Evolutionary conservation across 2,329 filamentous ascomycete species (phyloP).

Genomic region (Ceratocystis variospora): DNA sequence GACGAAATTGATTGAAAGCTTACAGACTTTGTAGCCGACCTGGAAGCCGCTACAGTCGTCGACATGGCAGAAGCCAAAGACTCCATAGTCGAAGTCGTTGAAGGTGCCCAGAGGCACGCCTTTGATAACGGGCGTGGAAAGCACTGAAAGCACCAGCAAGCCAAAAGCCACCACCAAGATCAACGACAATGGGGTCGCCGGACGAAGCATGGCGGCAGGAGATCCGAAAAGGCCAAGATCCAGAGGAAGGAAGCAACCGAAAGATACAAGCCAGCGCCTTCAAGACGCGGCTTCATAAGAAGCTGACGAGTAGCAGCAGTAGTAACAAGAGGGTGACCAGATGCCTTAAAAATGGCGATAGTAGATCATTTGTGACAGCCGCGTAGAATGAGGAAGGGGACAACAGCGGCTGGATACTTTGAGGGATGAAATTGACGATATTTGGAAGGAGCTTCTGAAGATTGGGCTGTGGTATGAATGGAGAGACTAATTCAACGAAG

Average conservation of each 20-base stretch:
- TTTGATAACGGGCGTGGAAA: slow-evolving; percentile 85
- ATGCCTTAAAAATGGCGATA: background rate
- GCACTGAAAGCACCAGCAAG: slow-evolving; percentile 67
- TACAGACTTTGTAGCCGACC: slow-evolving; percentile 78
- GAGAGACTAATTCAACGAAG: background rate
- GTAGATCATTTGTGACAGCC: background rate
- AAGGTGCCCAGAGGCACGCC: slow-evolving; percentile 71
- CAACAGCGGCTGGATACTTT: background rate
- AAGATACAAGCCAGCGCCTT: slow-evolving; percentile 29
- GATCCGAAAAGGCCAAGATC: slow-evolving; percentile 21
- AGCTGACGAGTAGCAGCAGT: background rate
- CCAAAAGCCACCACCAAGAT: slow-evolving; percentile 76
- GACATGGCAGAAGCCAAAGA: slow-evolving; percentile 71
- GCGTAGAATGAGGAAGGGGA: background rate
- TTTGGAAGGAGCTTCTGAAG: background rate
- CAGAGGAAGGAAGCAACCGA: background rate
- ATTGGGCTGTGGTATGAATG: background rate
- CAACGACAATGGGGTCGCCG: slow-evolving; percentile 79
- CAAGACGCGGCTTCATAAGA: slow-evolving; percentile 30
- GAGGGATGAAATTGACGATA: background rate
- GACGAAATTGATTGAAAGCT: slow-evolving; percentile 23
- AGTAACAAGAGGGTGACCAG: background rate
- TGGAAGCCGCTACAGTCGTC: slow-evolving; percentile 54
- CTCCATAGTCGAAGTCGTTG: slow-evolving; percentile 67
- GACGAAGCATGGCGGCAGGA: slow-evolving; percentile 59